A percentile compares a stretch with the other conserved stretches of the same genome.
phyloP scores from a whole-genome alignment of 116 monocot species.

The Posidonia oceanica region DNA sequence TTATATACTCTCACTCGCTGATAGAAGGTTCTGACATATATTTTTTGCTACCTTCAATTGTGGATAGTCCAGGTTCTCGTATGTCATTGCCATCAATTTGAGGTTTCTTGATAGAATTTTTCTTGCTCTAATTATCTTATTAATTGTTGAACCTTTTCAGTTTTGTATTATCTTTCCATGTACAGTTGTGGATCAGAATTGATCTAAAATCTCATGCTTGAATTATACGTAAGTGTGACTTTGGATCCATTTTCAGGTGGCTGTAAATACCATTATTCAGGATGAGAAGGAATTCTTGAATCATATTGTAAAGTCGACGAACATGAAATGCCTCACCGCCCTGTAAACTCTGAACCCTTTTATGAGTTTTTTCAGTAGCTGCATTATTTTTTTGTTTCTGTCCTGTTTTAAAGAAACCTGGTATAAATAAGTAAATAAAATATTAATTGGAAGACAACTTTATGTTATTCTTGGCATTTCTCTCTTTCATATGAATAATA shows the following conservation, averaged over 20 bases:
- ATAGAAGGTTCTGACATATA: too few species aligned
- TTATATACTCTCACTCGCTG: too few species aligned
- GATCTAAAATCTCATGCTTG: background rate
- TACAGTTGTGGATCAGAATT: background rate
- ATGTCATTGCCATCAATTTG: background rate
- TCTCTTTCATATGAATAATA: background rate
- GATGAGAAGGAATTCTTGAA: slow-evolving; percentile 78
- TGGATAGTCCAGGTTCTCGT: background rate
- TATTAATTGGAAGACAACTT: background rate
- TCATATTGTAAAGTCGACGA: slow-evolving; percentile 86
- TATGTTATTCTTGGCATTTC: background rate
- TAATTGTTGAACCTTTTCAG: background rate
- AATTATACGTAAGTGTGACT: background rate
- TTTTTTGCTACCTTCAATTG: background rate
- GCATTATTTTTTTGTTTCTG: background rate
- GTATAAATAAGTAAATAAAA: background rate
- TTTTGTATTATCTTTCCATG: background rate
- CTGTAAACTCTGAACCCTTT: slow-evolving; percentile 35
- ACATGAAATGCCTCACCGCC: slow-evolving; percentile 88
- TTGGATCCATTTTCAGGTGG: slow-evolving; percentile 40
- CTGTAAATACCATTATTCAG: slow-evolving; percentile 76
- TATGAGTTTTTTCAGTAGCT: background rate
- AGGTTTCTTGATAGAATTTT: background rate
- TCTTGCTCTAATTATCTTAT: background rate
- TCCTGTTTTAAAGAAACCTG: background rate